A percentile compares a stretch with the other conserved stretches of the same genome.
Conservation (phyloP, 345 rosid genomes). For the Laguncularia racemosa region DNA sequence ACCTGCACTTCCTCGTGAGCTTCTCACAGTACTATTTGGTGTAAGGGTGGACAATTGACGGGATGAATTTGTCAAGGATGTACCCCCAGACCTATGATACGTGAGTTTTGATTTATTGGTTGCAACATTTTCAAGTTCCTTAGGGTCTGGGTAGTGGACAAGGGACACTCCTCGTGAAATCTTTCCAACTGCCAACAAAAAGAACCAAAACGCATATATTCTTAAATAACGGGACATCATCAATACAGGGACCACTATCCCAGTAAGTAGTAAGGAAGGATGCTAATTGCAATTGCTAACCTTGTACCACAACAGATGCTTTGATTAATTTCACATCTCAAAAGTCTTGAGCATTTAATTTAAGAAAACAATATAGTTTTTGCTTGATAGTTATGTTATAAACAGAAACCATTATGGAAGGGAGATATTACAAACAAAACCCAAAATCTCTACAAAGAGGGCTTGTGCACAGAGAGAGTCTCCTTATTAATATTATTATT, state of each 20-base stretch:
- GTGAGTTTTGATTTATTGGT: conserved; percentile 7
- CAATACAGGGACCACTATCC: not conserved
- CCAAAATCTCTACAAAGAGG: no score
- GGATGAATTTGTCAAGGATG: conserved; percentile 28
- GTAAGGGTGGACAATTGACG: conserved; percentile 20
- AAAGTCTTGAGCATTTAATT: no score
- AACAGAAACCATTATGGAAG: no score
- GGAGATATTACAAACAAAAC: no score
- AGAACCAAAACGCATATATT: not conserved
- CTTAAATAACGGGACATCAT: not conserved
- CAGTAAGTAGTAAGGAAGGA: no score
- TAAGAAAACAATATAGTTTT: no score
- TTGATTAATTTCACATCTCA: no score
- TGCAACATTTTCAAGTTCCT: conserved; percentile 32
- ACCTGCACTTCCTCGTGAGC: conserved; percentile 19
- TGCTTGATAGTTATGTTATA: no score
- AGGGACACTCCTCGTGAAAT: conserved; percentile 52
- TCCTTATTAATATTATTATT: no score
- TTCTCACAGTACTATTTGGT: conserved; percentile 23
- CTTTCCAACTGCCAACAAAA: conserved; percentile 41
- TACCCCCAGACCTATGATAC: conserved; percentile 23
- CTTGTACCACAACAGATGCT: no score
- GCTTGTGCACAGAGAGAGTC: no score
- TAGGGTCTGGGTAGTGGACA: conserved; percentile 57
- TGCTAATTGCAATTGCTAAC: no score